Conservation (phyloP, 495 filamentous ascomycete genomes). For the Cenococcum geophilum region DNA sequence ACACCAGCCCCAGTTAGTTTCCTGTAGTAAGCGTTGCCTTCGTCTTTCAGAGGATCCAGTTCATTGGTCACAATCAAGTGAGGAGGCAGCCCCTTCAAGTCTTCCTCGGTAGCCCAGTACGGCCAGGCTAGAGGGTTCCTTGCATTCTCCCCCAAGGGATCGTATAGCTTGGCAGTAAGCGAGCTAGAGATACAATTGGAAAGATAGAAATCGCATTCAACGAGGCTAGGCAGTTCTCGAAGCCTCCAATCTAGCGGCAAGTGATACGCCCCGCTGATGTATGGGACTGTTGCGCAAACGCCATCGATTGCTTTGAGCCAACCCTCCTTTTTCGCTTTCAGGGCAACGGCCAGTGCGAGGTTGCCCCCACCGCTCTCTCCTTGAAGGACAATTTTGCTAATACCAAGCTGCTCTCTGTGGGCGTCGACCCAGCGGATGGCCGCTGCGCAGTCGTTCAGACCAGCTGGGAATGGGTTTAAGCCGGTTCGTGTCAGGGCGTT, state of each 20-base stretch:
- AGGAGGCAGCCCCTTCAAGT: constrained; percentile 23
- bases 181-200: not conserved
- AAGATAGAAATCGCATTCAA: constrained; percentile 26
- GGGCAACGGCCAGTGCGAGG: constrained; percentile 12
- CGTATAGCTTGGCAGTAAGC: constrained; percentile 16
- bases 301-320: constrained; percentile 19
- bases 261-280: constrained; percentile 17
- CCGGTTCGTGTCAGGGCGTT: constrained; percentile 11
- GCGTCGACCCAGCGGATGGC: constrained; percentile 12
- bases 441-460: constrained; percentile 25
- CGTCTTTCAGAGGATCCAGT: constrained; percentile 26
- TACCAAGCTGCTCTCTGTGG: constrained; percentile 17
- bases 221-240: constrained; percentile 20
- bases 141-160: constrained; percentile 7
- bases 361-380: constrained; percentile 29
- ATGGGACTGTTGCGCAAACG: constrained; percentile 20
- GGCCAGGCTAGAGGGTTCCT: constrained; percentile 28
- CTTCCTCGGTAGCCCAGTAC: constrained; percentile 21
- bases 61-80: constrained; percentile 18
- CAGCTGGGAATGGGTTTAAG: constrained; percentile 20
- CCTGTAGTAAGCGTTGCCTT: constrained; percentile 17
- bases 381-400: constrained; percentile 21
- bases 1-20: constrained; percentile 21
- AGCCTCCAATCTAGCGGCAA: constrained; percentile 11
- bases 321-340: constrained; percentile 23